Evolutionary conservation across 257 asterid genomes (phyloP), one percentile per base, ranked within the genome.

Genomic region (Solanum pinnatisectum): DNA sequence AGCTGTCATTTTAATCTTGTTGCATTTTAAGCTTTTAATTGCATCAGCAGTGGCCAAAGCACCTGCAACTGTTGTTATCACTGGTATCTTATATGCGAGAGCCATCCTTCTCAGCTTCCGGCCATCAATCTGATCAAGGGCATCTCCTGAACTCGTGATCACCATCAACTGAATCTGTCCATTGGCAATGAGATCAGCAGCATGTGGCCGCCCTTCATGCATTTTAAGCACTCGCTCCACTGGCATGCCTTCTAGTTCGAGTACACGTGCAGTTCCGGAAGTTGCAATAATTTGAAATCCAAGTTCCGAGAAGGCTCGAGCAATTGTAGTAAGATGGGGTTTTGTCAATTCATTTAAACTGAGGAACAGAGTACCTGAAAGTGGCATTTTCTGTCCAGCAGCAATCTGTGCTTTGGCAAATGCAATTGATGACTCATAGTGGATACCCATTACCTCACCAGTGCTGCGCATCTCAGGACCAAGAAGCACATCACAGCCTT

Each of bases 381-480:
- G 93, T 4, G 99, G 99, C 3, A 92, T 96, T 90, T 91, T 97
- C 90, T 96, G 98, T n/a, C 99, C 99, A 0, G 99, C 98, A 0
- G 99, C 99, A 70, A 97, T 94, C 65, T 91, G 96, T 1, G 99
- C 99, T 90, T 97, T 97, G 2, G 99, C 99, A 5, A 94, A 97
- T 5, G 99, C 99, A 11, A 97, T 91, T 3, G 99, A 92, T 59
- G 88, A 79, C 65, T 96, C 98, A 0, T 63, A 82, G 90, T 92
- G 76, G 33, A 97, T 97, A 15, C 99, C 99, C 99, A 97, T 97
- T 6, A 97, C 99, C 89, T 97, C 99, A 3, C 99, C 99, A 0
- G 99, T 97, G 92, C 99, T 97, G 9, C 98, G 96, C 99, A 97
- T 97, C 87, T 97, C 99, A 2, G 99, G 99, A 15, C 99, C 99